Evolutionary conservation across 495 filamentous ascomycete genomes (phyloP).

Genomic region (Massariosphaeria phaeospora): DNA sequence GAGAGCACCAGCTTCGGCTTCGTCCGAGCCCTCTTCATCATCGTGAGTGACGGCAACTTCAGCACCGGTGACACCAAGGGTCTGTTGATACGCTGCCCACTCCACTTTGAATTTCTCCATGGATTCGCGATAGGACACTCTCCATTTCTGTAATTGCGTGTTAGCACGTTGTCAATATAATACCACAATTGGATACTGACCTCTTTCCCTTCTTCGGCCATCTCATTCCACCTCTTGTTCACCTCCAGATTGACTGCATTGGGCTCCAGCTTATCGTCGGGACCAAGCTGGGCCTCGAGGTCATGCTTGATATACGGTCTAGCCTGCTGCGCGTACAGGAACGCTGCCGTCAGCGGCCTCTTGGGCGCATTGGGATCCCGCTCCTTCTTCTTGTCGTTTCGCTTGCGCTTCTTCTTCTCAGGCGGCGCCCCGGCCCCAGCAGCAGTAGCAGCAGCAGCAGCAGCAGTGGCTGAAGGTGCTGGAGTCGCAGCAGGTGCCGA

Average conservation of each 20-base stretch:
- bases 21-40: conserved; percentile 24
- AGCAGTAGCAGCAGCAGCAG: conserved; percentile 29
- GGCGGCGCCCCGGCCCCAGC: conserved; percentile 38
- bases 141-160: conserved; percentile 23
- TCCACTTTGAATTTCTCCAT: conserved; percentile 19
- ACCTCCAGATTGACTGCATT: conserved; percentile 52
- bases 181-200: conserved; percentile 45
- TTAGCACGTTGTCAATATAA: conserved; percentile 9
- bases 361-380: conserved; percentile 95
- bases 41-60: conserved; percentile 2
- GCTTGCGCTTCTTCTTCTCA: conserved; percentile 37
- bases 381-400: conserved; percentile 54
- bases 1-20: conserved; percentile 27
- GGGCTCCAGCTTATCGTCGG: conserved; percentile 67
- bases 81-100: conserved; percentile 11
- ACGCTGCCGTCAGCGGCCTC: conserved; percentile 87
- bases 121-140: conserved; percentile 24
- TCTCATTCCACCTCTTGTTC: conserved; percentile 71
- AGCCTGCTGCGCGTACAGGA: conserved; percentile 84
- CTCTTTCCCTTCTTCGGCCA: conserved; percentile 67
- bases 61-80: neutral
- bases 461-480: conserved; percentile 43
- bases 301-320: conserved; percentile 71
- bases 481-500: conserved; percentile 38
- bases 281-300: conserved; percentile 61